Evolutionary conservation across 2,329 filamentous ascomycete genomes (phyloP), one percentile per base, ranked within the genome.

Genomic region (Fusarium pseudoanthophilum): DNA sequence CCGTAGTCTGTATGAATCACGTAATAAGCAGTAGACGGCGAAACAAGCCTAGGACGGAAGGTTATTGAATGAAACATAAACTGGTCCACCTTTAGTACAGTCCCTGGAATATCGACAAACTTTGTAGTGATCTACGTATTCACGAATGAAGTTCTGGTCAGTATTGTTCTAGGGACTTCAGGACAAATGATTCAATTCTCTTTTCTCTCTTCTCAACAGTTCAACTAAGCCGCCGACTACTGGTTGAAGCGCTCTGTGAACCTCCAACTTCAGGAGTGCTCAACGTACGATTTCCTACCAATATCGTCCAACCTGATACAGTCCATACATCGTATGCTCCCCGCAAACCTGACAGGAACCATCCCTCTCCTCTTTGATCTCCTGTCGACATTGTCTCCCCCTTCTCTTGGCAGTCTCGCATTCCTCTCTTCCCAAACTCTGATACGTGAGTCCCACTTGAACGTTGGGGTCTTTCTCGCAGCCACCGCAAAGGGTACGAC

Each of bases 181-280:
- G 20, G 0, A 1, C 20, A 15, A 1, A 8, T 8, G 0, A 4
- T 21, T 28, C 1, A 48, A 21, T 21, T 48, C 13, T 15, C 20
- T 11, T 46, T 16, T 11, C 2, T 26, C 6, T 13, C 11, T 11
- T 48, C 14, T 21, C 5, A 16, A 2, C 4, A 5, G 6, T 11
- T 30, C 10, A n/a, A 18, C 46, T 13, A 13, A 30, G 20, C 1
- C 0, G 16, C 5, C 5, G 4, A 28, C 4, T 15, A 28, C 7
- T 15, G 2, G 10, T 4, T 5, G 1, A n/a, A 49, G 3, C 21
- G 5, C 7, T 3, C 21, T 32, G 3, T 4, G 5, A 9, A 8
- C 15, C 5, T n/a, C 11, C 21, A 18, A 13, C 28, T 20, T 10
- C 7, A 18, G 4, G 4, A 4, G 11, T 34, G 2, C 11, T 24